Evolutionary conservation across 1,139 yeast species (phyloP).

Genomic region (Tardiomyces digboiensis): DNA sequence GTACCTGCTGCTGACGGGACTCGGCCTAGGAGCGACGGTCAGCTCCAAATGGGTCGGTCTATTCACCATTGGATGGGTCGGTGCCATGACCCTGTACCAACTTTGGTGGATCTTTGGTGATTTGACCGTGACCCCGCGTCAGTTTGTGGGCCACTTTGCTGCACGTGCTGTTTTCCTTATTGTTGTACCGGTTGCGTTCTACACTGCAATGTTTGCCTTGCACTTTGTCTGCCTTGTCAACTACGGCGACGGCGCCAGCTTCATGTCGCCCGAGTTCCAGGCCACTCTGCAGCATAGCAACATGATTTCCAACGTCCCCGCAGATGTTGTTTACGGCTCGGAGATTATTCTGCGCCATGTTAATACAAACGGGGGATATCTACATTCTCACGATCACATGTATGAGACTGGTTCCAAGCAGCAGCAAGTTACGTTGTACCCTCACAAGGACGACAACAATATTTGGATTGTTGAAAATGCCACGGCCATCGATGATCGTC

Average conservation of each 20-base stretch:
- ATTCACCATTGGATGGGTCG: slow-evolving; percentile 92
- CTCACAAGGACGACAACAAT: slow-evolving; percentile 86
- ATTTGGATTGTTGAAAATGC: slow-evolving; percentile 63
- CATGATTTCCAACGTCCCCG: slow-evolving; percentile 58
- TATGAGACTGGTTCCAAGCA: slow-evolving; percentile 93
- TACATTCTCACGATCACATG: slow-evolving; percentile 82
- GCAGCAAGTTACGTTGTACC: slow-evolving; percentile 77
- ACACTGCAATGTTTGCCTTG: slow-evolving; percentile 62
- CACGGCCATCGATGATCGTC: slow-evolving; percentile 16
- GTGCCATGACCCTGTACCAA: slow-evolving; percentile 61
- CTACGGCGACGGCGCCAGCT: slow-evolving; percentile 85
- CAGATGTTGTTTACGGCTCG: slow-evolving; percentile 90
- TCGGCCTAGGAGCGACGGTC: slow-evolving; percentile 79
- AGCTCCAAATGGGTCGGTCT: slow-evolving; percentile 97
- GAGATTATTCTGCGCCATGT: slow-evolving; percentile 67
- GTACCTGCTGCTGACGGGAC: slow-evolving; percentile 62
- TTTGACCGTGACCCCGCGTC: slow-evolving; percentile 46
- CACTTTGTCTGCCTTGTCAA: slow-evolving; percentile 64
- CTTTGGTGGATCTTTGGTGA: slow-evolving; percentile 90
- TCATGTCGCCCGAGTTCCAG: slow-evolving; percentile 87
- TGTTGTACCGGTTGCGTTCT: slow-evolving; percentile 60
- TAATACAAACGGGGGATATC: slow-evolving; percentile 87
- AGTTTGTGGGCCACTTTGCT: slow-evolving; percentile 43
- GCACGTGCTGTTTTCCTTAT: slow-evolving; percentile 52
- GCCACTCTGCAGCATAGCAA: slow-evolving; percentile 60